Conservation (phyloP, 768 basidiomycete species). For the Russula sp. region DNA sequence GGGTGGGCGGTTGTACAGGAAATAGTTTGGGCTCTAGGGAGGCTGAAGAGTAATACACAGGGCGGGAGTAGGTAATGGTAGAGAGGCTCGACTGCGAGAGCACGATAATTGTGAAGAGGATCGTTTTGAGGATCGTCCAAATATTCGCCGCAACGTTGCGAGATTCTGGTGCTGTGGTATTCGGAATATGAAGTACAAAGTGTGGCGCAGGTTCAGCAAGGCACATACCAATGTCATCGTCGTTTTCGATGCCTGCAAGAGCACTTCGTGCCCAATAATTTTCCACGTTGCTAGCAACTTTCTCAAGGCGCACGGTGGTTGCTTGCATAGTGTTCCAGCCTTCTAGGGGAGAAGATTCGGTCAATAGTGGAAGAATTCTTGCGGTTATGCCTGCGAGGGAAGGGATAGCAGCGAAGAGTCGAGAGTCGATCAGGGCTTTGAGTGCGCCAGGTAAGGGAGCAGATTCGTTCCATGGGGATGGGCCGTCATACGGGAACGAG, state of each 20-base stretch:
- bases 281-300: slow-evolving; percentile 26
- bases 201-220: neutral
- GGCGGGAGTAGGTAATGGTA: slow-evolving; percentile 40
- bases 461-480: slow-evolving; percentile 13
- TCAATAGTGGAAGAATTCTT: slow-evolving; percentile 25
- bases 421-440: slow-evolving; percentile 22
- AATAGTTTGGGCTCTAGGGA: neutral
- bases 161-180: slow-evolving; percentile 37
- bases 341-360: slow-evolving; percentile 25
- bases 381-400: slow-evolving; percentile 26
- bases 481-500: slow-evolving; percentile 16
- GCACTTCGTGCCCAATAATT: slow-evolving; percentile 29
- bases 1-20: slow-evolving; percentile 26
- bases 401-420: slow-evolving; percentile 27
- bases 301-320: slow-evolving; percentile 22
- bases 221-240: slow-evolving; percentile 30
- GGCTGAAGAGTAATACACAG: no score
- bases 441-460: slow-evolving; percentile 20
- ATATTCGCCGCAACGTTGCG: slow-evolving; percentile 43
- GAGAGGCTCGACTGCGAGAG: slow-evolving; percentile 57
- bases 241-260: slow-evolving; percentile 27
- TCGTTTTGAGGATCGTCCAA: slow-evolving; percentile 67
- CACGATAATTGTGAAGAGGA: slow-evolving; percentile 71
- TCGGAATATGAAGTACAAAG: neutral
- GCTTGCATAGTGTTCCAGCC: slow-evolving; percentile 29